Base-by-base conservation (phyloP, 306 rosid genomes). In the Alnus rubra region DNA sequence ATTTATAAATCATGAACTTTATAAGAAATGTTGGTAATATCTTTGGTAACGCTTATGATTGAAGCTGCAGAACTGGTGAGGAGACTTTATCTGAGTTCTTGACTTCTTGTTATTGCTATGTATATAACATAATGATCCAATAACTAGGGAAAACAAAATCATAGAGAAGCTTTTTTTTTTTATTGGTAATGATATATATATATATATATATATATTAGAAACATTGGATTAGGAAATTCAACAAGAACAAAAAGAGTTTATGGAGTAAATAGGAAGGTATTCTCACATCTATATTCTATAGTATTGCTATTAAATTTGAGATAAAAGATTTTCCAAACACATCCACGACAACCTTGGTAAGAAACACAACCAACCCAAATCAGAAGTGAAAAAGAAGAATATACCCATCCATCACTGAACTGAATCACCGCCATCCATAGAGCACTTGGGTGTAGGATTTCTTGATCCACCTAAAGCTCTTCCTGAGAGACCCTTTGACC, bases 381-480 rank as follows among this genome's bases (percentile, higher is more conserved):
- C 10, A n/a, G 71, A 73, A 52, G 35, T 14, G 8, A 7, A 16
- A 50, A 28, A 45, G 30, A 2, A 1, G 0, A 11, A 74, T 16
- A 54, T 69, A 35, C 50, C 80, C 71, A 37, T 49, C 33, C 28
- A 23, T 23, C 28, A 23, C 28, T 23, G 28, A 23, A 23, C 28
- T 23, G 28, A 71, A 67, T 89, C 85, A 92, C 88, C 93, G 48
- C 94, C 92, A 87, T 80, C 92, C 93, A 77, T 90, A 35, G 80
- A 89, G 69, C 31, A 87, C 91, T 71, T 92, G 91, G 5, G 87
- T 78, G 80, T 55, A 94, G 47, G 94, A 92, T 88, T 78, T 90
- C 86, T 92, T 94, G 88, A 94, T 88, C 98, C 98, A 92, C 70
- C 82, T 88, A 54, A 92, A 87, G 83, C 98, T 92, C 83, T 90